Evolutionary conservation across 2,329 filamentous ascomycete genomes (phyloP), one percentile per base, ranked within the genome.

Genomic region (Epichloe typhina): DNA sequence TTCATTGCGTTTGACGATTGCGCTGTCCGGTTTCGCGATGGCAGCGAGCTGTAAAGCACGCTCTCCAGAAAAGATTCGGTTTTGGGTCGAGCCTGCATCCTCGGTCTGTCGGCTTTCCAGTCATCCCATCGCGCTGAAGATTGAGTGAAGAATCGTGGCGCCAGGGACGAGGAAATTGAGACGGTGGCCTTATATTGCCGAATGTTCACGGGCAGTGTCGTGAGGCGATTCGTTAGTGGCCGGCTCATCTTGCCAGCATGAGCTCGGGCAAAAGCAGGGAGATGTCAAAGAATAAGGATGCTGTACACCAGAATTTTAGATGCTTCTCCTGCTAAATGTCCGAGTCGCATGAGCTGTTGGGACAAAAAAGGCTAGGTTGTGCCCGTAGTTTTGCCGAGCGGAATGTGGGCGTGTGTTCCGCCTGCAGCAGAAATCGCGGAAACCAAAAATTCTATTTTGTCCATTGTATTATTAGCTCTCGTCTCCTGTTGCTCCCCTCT

Each of bases 221-320:
- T 58, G 39, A 70, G 63, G 65, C 72, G 68, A 59, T 64, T 67
- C 57, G 64, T 61, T 47, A 71, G 62, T 58, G 69, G 60, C 49
- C 66, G 69, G 54, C 67, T 74, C 73, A 76, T 76, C 49, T 59
- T 64, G 57, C 58, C 55, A 49, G 56, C 61, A 66, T 19, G 11
- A 26, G 37, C 26, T 21, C 26, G 23, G 37, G 26, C 38, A 40
- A 48, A 42, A 23, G 23, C 23, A 35, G 31, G 31, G 15, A 39
- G 36, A 47, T 33, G n/a, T 15, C 11, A 17, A 23, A 31, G 3
- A 17, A 23, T 15, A 2, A 15, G 37, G 12, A 11, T 15, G 26
- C 9, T 38, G 11, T 36, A 17, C 7, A 40, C 11, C 11, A 7
- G 21, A 47, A n/a, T 39, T 47, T 31, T n/a, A 13, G 23, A 44